Conservation (phyloP, 2,329 filamentous ascomycete species). For the Cladosporium sphaerospermum region DNA sequence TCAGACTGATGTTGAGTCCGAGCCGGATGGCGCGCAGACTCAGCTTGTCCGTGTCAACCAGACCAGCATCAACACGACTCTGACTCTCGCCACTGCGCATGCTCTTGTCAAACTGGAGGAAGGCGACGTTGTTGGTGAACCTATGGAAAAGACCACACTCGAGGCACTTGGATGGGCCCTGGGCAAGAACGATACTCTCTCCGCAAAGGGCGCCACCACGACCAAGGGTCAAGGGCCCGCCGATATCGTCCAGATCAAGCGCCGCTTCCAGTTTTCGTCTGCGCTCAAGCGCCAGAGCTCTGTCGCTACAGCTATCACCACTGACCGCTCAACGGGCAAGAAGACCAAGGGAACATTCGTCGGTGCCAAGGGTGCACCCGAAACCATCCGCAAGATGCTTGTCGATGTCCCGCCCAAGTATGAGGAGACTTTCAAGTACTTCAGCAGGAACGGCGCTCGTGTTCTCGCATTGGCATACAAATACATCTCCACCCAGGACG, state of each 20-base stretch:
- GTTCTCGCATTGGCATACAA: conserved; percentile 93
- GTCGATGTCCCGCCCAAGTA: conserved; percentile 76
- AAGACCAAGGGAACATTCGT: conserved; percentile 83
- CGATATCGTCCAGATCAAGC: conserved; percentile 86
- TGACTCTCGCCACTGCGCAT: conserved; percentile 91
- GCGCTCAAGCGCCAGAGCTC: conserved; percentile 94
- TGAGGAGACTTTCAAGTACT: conserved; percentile 97
- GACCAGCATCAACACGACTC: conserved; percentile 72
- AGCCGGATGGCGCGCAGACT: conserved; percentile 76
- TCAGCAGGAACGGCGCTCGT: conserved; percentile 89
- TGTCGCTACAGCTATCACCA: conserved; percentile 72
- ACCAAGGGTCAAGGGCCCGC: conserved; percentile 39
- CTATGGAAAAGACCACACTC: conserved; percentile 97
- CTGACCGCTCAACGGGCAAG: conserved; percentile 65
- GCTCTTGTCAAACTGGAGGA: conserved; percentile 94
- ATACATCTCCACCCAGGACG: conserved; percentile 72
- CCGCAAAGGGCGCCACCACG: conserved; percentile 54
- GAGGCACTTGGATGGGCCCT: conserved; percentile 84
- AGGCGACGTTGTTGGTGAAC: conserved; percentile 93
- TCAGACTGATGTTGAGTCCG: conserved; percentile 55
- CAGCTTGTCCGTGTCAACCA: conserved; percentile 66
- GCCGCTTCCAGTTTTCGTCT: conserved; percentile 97
- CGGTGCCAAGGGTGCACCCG: conserved; percentile 91
- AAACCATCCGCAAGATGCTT: conserved; percentile 94
- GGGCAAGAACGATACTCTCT: conserved; percentile 80